Base-by-base conservation (phyloP, 2,329 filamentous ascomycete species). In the Colletotrichum scovillei region DNA sequence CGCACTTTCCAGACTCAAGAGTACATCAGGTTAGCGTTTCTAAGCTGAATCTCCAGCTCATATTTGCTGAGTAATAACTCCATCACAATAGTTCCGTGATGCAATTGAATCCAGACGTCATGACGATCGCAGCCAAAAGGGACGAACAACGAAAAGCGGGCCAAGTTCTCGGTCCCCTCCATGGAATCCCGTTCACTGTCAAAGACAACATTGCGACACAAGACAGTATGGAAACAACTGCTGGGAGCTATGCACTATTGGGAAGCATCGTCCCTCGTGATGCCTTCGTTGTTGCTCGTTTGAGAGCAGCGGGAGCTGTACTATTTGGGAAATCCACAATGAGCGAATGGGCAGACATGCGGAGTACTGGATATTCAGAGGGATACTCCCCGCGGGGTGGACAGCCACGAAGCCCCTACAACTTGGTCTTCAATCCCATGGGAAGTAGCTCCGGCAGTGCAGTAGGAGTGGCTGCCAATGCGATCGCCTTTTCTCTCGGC, bases 101-200 rank as follows among this genome's bases (percentile, higher is more conserved):
- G 62, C 88, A 95, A 77, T 76, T 91, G 46, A 95, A 95, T 79
- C 92, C 93, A 0, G 92, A 95, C 78, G 87, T 86, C 11, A 82
- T 92, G 49, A 77, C 80, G 26, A 94, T 94, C 68, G 93, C 93
- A 3, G 82, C 83, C 6, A 78, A 84, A 16, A 84, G 91, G 35
- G 93, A 95, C 77, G 79, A 78, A 0, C 92, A 95, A 81, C 87
- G 93, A 22, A 78, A 79, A 16, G 77, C 82, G 1, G 91, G 91
- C 32, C 84, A 83, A 52, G 80, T 91, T 11, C 88, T 91, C n/a
- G 88, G 92, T 1, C 90, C 90, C 0, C 85, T 95, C 1, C 93
- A 95, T 79, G 93, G 93, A 4, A 93, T 95, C 58, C 93, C 93
- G 0, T 93, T 93, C 79, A 85, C 92, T 3, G 89, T 94, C 75